A percentile compares a stretch with the other conserved stretches of the same genome.
Conservation (phyloP, 2,329 filamentous ascomycete genomes). For the Neonectria hederae region DNA sequence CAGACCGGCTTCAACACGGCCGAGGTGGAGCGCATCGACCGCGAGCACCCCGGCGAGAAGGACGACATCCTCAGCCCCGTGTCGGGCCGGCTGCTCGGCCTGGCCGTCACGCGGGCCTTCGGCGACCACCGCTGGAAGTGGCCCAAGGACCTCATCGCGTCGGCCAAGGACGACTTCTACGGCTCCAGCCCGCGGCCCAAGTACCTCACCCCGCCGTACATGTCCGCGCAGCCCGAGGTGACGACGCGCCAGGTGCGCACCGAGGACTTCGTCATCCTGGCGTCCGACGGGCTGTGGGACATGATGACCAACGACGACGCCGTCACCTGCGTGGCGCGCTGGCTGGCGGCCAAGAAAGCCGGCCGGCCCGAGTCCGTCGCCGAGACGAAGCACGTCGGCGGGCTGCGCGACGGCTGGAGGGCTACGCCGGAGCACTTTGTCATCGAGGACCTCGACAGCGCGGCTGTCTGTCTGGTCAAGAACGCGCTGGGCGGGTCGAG, state of each 20-base stretch:
- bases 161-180: conserved; percentile 56
- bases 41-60: conserved; percentile 70
- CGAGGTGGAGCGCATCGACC: conserved; percentile 64
- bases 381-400: conserved; percentile 32
- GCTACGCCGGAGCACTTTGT: conserved; percentile 67
- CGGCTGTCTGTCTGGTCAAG: conserved; percentile 80
- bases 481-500: conserved; percentile 84
- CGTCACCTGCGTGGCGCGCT: conserved; percentile 65
- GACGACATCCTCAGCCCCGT: conserved; percentile 58
- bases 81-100: conserved; percentile 69
- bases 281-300: conserved; percentile 75
- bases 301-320: conserved; percentile 65
- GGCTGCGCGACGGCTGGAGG: conserved; percentile 35
- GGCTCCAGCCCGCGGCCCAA: conserved; percentile 56
- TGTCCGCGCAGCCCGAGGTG: conserved; percentile 73
- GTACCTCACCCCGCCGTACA: conserved; percentile 68
- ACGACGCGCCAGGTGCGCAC: conserved; percentile 63
- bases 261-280: conserved; percentile 69
- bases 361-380: conserved; percentile 38
- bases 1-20: conserved; percentile 71
- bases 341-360: conserved; percentile 52
- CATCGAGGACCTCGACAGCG: conserved; percentile 78
- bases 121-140: conserved; percentile 77
- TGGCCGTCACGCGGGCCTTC: conserved; percentile 71
- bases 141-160: conserved; percentile 55